phyloP scores from a whole-genome alignment of 495 filamentous ascomycete species.

The Aspergillus kassunensis region DNA sequence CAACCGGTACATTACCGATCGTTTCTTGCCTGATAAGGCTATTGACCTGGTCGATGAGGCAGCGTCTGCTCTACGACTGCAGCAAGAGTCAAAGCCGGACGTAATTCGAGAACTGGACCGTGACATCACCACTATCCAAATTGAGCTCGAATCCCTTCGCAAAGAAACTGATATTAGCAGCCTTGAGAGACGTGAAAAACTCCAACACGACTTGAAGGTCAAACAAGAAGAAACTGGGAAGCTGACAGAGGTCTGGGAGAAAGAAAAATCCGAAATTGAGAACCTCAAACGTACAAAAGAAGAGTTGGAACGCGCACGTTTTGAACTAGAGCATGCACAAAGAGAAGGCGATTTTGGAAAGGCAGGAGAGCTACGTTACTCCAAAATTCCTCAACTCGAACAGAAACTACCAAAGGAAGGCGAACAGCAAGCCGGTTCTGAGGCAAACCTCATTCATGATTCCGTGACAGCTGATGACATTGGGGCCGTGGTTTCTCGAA shows the following conservation, averaged over 20 bases:
- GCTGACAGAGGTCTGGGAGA: constrained; percentile 80
- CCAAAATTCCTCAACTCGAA: constrained; percentile 77
- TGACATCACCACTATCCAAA: constrained; percentile 94
- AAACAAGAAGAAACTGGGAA: constrained; percentile 65
- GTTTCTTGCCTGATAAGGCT: constrained; percentile 93
- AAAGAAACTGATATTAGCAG: constrained; percentile 91
- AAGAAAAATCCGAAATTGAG: constrained; percentile 80
- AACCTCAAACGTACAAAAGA: constrained; percentile 80
- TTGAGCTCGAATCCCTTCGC: constrained; percentile 90
- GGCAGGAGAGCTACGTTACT: constrained; percentile 83
- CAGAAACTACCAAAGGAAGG: constrained; percentile 75
- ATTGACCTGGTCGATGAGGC: constrained; percentile 97
- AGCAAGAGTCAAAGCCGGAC: constrained; percentile 96
- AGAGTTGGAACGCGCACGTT: constrained; percentile 74
- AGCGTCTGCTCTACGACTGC: constrained; percentile 80
- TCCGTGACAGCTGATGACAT: constrained; percentile 93
- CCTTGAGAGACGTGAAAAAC: constrained; percentile 79
- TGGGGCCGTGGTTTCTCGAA: constrained; percentile 80
- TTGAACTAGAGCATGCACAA: constrained; percentile 84
- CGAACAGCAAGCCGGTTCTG: constrained; percentile 39
- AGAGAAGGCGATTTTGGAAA: constrained; percentile 86
- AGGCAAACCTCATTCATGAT: constrained; percentile 73
- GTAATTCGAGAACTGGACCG: constrained; percentile 86
- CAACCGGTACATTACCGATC: constrained; percentile 94
- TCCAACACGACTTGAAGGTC: constrained; percentile 67